These are phyloP conservation scores for Begonia loranthoides DNA, from an alignment of 306 rosid species.

Conservation along the genomic window DNA sequence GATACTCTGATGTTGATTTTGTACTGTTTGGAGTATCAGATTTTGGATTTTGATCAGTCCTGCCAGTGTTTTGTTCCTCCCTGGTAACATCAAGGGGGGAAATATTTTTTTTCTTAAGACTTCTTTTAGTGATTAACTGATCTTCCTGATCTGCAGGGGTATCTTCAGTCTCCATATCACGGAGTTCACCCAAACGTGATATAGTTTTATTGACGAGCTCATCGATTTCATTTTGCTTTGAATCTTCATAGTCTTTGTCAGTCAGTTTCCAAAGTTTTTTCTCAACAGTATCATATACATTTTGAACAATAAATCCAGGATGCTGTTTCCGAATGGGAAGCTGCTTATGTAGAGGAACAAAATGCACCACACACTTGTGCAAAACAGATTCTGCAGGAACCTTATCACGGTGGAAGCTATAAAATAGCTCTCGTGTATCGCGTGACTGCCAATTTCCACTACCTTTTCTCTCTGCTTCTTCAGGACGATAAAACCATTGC, in stretches of 20 bases:
- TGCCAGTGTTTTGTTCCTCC: constrained; percentile 45
- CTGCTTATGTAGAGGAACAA: constrained; percentile 77
- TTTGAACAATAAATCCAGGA: constrained; percentile 91
- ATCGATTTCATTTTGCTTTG: constrained; percentile 71
- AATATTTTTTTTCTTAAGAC: constrained; percentile 46
- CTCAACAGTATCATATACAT: constrained; percentile 86
- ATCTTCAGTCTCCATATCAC: constrained; percentile 65
- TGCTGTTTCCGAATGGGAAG: constrained; percentile 73
- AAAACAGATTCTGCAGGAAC: constrained; percentile 94
- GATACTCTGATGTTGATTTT: constrained; percentile 37
- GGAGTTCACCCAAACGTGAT: constrained; percentile 47
- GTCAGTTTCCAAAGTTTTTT: constrained; percentile 82
- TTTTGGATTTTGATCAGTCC: constrained; percentile 38
- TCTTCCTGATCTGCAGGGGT: constrained; percentile 45
- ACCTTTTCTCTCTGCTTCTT: constrained; percentile 78
- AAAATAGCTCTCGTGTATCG: constrained; percentile 90
- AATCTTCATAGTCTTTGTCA: constrained; percentile 79
- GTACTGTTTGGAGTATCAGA: constrained; percentile 66
- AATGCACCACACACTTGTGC: constrained; percentile 91
- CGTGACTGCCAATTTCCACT: constrained; percentile 88
- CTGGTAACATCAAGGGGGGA: constrained; percentile 58
- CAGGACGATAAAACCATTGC: constrained; percentile 99
- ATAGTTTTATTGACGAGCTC: constrained; percentile 75
- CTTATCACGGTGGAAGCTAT: constrained; percentile 91
- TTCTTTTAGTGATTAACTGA: constrained; percentile 38